A percentile compares a stretch with the other conserved stretches of the same genome.
Evolutionary conservation across 2,329 filamentous ascomycete species (phyloP).

Genomic region (Huntiella moniliformis): DNA sequence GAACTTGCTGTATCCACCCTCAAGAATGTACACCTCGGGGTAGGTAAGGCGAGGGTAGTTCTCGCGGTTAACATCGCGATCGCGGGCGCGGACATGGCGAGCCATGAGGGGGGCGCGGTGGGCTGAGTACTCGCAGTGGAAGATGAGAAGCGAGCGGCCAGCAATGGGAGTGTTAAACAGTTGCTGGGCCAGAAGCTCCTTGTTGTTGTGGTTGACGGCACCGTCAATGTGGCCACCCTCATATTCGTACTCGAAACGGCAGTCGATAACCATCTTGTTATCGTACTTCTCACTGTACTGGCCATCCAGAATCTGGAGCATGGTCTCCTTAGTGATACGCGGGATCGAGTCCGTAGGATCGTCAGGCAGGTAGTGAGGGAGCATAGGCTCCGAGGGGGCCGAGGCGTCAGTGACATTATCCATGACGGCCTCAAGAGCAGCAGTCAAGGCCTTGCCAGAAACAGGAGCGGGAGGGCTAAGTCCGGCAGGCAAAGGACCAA

Average conservation of each 20-base stretch:
- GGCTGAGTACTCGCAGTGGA: constrained; percentile 97
- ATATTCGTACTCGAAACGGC: constrained; percentile 97
- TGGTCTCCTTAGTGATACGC: constrained; percentile 62
- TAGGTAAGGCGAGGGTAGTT: constrained; percentile 81
- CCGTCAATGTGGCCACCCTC: constrained; percentile 87
- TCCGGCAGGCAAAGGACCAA: neutral
- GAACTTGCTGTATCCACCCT: constrained; percentile 91
- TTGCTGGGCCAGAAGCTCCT: constrained; percentile 62
- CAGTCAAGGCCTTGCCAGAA: constrained; percentile 23
- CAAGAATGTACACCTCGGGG: constrained; percentile 90
- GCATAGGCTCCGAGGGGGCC: constrained; percentile 42
- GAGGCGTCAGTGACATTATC: constrained; percentile 49
- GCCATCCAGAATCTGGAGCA: constrained; percentile 75
- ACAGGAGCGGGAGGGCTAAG: constrained; percentile 2
- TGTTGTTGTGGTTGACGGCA: constrained; percentile 93
- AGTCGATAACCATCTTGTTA: constrained; percentile 78
- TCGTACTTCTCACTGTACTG: constrained; percentile 60
- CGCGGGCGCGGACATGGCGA: constrained; percentile 74
- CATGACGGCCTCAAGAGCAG: constrained; percentile 51
- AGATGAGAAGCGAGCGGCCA: constrained; percentile 63
- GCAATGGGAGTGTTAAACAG: constrained; percentile 53
- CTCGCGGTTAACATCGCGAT: constrained; percentile 70
- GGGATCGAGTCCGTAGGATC: constrained; percentile 74
- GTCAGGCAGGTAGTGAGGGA: constrained; percentile 71
- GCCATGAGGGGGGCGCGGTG: constrained; percentile 95